A percentile compares a stretch with the other conserved stretches of the same genome.
These are phyloP conservation scores for Chamaecyparis obtusa DNA, from an alignment of 75 land plant species.

Conservation along the genomic window DNA sequence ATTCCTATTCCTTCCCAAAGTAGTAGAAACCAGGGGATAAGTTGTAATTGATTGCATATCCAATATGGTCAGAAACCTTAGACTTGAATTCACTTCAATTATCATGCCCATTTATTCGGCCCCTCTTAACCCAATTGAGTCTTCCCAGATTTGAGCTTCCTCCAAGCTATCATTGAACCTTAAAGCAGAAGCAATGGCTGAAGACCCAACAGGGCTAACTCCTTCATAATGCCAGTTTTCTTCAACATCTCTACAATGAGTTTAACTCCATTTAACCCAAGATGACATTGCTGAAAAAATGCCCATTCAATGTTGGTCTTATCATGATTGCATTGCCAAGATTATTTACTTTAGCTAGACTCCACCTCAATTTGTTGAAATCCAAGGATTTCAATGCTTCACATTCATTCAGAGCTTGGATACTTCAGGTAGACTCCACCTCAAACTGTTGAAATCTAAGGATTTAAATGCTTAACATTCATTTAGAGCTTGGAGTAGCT, in stretches of 20 bases:
- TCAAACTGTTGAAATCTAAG: conserved; percentile 47
- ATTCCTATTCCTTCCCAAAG: conserved; percentile 46
- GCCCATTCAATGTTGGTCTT: conserved; percentile 36
- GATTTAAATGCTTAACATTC: conserved; percentile 9
- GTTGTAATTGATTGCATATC: conserved; percentile 45
- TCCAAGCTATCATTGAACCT: conserved; percentile 48
- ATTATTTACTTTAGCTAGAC: no score
- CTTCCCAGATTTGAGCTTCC: conserved; percentile 72
- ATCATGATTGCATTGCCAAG: conserved; percentile 31
- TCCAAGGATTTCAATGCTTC: no score
- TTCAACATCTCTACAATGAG: conserved; percentile 44
- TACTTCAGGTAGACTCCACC: conserved; percentile 35
- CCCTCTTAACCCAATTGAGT: conserved; percentile 60
- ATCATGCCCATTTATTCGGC: conserved; percentile 64
- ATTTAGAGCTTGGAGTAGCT: conserved; percentile 24
- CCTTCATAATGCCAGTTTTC: conserved; percentile 37
- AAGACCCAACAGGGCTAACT: conserved; percentile 37
- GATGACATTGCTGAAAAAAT: conserved; percentile 35
- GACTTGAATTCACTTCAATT: conserved; percentile 53
- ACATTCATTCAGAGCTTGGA: no score
- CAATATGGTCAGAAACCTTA: conserved; percentile 40
- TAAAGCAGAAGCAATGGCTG: conserved; percentile 50
- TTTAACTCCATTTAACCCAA: conserved; percentile 33
- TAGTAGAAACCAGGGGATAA: conserved; percentile 51
- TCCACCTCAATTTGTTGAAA: no score